Evolutionary conservation across 345 rosid species (phyloP), one percentile per base, ranked within the genome.

Genomic region (Nasturtium officinale): DNA sequence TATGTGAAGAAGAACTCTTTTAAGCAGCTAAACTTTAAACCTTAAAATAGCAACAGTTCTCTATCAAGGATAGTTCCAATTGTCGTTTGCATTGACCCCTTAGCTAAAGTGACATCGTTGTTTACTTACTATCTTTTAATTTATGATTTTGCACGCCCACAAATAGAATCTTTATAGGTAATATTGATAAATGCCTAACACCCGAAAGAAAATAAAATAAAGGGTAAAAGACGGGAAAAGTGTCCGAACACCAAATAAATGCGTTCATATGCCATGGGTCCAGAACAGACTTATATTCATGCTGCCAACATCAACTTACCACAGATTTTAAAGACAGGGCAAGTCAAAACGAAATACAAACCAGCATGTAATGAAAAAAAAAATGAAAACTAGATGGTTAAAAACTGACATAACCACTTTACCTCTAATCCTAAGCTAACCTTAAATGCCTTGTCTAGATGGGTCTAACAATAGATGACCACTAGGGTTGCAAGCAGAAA

Each of bases 21-120:
- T 23, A 42, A 75, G 73, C 63, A 75, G 74, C 62, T 61, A 61
- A 68, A 76, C 52, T 55, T 46, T 28, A 53, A 69, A 69, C 79
- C 65, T 76, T 69, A 76, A 68, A 69, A 69, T 71, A 54, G 43
- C 75, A 76, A 18, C 9, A 68, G 50, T 26, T 69, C 65, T 61
- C 69, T 76, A 61, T 45, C 69, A 43, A 43, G 7, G 61, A 25
- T 46, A 43, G 26, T 69, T 61, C 75, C 65, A 61, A 45, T 42
- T 68, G 74, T 68, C 69, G 33, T 68, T 61, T 68, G 51, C 63
- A 68, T 68, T 67, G 78, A 67, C 62, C 55, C 53, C 10, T 23
- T 48, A 75, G 50, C 67, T 59, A 75, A 50, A 60, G 56, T 50
- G 45, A 74, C 61, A 43, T 67, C 38, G 50, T 7, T 58, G 9